Evolutionary conservation across 1,139 yeast genomes (phyloP), one percentile per base, ranked within the genome.

Genomic region (Meyerozyma elateridarum): DNA sequence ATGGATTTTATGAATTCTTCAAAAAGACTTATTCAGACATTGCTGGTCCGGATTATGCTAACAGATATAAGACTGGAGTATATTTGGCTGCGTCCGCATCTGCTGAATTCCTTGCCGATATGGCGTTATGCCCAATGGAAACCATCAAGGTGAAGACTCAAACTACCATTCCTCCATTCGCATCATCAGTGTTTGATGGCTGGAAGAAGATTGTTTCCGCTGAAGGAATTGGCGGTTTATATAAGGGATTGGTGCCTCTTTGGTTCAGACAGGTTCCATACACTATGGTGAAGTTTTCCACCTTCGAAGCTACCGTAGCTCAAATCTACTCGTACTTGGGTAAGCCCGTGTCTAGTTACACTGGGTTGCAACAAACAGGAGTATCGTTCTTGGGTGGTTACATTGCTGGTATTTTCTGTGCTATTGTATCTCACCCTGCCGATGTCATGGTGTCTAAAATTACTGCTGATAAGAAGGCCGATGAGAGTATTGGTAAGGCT

Each of bases 261-360:
- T 88, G 96, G 96, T 76, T 79, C 41, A 81, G 96, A 67, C 96
- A 89, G 61, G 83, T 89, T 45, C 96, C 96, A 15, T 89, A 89
- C 67, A 89, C 96, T 25, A 88, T 88, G 96, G 93, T 85, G 41
- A 89, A 89, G 63, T 89, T 89, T 61, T 89, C 96, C 15, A 73
- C 93, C 28, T 89, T 89, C 63, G 97, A 89, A 66, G 83, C 79
- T 54, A 82, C 88, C 32, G 96, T 88, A 19, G 85, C 80, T 48
- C 56, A 61, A 32, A 84, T 85, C 48, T 85, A 85, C 59, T 48
- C 57, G 28, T 70, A 64, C 46, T 60, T 58, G 48, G 76, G 70
- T 34, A 64, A 60, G 47, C 72, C 71, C 15, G 62, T 48, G 26
- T 52, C 57, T 22, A 45, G 54, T 34, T 68, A 59, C 54, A 56